Evolutionary conservation across 2,329 filamentous ascomycete species (phyloP), one percentile per base, ranked within the genome.

Genomic region (Kalmusia sp.): DNA sequence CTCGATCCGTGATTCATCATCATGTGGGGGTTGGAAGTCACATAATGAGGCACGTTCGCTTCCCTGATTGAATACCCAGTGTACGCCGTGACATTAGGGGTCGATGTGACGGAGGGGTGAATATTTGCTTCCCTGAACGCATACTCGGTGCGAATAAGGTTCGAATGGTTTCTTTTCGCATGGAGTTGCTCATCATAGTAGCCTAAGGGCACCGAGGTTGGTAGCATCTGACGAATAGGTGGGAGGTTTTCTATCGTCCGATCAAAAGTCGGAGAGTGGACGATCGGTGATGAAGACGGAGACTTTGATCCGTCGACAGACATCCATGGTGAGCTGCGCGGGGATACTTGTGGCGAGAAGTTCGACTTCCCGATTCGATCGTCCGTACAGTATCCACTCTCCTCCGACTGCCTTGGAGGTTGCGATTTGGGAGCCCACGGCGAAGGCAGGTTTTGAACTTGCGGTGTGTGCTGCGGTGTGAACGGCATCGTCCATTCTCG

Each of bases 321-420:
- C 1, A 72, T 79, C 69, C 75, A 81, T 33, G 61, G 59, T 19
- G 68, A 71, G 44, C 64, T 70, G n/a, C 68, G 68, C 12, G 74
- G 72, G 37, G 76, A 73, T 1, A 71, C 72, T 15, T 72, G 63
- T 1, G 79, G 76, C 1, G 79, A 79, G 37, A 68, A 64, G 43
- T 66, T 67, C 55, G 62, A 55, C 70, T 54, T 65, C 45, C 69
- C 75, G 38, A 71, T 74, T 1, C 62, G 59, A 9, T 79, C 76
- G 38, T 78, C 76, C 3, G 71, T 77, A 8, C 71, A 73, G 40
- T 79, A 79, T 1, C 73, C 75, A 48, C 75, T 79, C 51, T 75
- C 66, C 22, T 63, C 69, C n/a, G 58, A 54, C 21, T 64, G 55
- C 28, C 56, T 60, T 14, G 39, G 27, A 21, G 31, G 51, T 14